Percentiles rank a stretch among this genome's conserved stretches.
These are phyloP conservation scores for Naegleria gruberi DNA, from an alignment of 208 protist species.

Conservation along the genomic window DNA sequence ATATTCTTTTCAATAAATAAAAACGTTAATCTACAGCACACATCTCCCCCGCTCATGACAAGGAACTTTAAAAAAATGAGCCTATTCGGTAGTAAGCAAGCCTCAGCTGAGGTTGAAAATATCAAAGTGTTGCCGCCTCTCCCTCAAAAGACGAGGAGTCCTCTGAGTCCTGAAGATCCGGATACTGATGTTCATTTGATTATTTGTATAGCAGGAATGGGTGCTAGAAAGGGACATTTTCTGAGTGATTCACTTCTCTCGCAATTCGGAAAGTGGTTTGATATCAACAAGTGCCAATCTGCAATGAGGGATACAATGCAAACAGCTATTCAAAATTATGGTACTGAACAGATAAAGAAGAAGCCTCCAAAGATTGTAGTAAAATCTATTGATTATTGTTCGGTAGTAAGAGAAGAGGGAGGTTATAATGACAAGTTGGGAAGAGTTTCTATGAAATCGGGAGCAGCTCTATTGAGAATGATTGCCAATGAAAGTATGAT, in stretches of 20 bases:
- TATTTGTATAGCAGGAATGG: slow-evolving; percentile 8
- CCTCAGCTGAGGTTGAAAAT: no score
- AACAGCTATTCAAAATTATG: background rate
- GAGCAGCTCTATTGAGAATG: background rate
- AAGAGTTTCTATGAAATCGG: background rate
- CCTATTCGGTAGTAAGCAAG: no score
- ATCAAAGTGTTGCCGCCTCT: no score
- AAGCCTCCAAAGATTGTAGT: background rate
- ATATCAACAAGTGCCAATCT: background rate
- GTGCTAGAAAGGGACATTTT: background rate
- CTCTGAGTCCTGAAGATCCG: background rate
- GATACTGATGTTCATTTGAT: background rate
- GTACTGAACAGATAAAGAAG: background rate
- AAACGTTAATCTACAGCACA: no score
- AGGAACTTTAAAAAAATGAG: no score
- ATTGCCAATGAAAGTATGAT: background rate
- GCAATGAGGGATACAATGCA: background rate
- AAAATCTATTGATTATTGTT: background rate
- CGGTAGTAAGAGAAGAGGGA: background rate
- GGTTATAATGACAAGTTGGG: background rate
- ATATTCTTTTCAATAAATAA: no score
- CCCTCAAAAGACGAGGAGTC: no score
- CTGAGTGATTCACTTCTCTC: background rate
- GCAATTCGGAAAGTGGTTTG: background rate
- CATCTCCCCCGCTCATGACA: no score